These are phyloP conservation scores for Neoboletus brunneissimus DNA, from an alignment of 768 basidiomycete genomes.

Conservation along the genomic window DNA sequence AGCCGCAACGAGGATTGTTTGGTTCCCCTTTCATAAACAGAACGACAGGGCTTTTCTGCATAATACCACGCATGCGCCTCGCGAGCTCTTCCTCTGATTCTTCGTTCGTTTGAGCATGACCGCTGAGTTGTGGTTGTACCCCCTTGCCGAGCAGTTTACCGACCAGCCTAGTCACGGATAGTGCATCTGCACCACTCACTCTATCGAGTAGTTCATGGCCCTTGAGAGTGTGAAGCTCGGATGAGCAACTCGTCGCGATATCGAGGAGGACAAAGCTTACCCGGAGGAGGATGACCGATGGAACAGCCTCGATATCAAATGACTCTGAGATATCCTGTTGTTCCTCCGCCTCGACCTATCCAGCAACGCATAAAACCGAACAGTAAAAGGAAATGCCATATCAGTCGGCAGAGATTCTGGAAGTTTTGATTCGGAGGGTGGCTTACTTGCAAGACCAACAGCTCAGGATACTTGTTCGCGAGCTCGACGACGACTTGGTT, in stretches of 20 bases:
- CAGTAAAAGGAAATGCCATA: not conserved
- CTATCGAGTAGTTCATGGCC: constrained; percentile 84
- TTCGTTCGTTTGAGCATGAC: constrained; percentile 29
- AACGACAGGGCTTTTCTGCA: constrained; percentile 77
- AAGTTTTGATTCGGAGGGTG: not conserved
- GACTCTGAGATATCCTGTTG: constrained; percentile 85
- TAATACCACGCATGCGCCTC: constrained; percentile 60
- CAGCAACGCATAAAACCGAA: not conserved
- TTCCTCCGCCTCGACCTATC: constrained; percentile 78
- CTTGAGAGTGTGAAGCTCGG: constrained; percentile 38
- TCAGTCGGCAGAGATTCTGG: not conserved
- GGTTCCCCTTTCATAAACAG: constrained; percentile 92
- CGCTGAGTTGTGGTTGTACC: constrained; percentile 1
- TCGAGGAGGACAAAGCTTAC: constrained; percentile 41
- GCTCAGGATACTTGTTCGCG: constrained; percentile 61
- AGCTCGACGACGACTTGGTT: constrained; percentile 74
- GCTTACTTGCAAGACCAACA: constrained; percentile 74
- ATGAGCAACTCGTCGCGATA: not conserved
- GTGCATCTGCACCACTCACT: constrained; percentile 78
- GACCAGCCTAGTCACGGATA: constrained; percentile 57
- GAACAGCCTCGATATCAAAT: constrained; percentile 89
- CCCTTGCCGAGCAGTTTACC: constrained; percentile 48
- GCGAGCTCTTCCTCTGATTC: constrained; percentile 70
- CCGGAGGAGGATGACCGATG: constrained; percentile 75
- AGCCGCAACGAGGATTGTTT: constrained; percentile 77